A percentile compares a stretch with the other conserved stretches of the same genome.
These are phyloP conservation scores for Lecanosticta acicola DNA, from an alignment of 2,329 filamentous ascomycete species.

Conservation along the genomic window DNA sequence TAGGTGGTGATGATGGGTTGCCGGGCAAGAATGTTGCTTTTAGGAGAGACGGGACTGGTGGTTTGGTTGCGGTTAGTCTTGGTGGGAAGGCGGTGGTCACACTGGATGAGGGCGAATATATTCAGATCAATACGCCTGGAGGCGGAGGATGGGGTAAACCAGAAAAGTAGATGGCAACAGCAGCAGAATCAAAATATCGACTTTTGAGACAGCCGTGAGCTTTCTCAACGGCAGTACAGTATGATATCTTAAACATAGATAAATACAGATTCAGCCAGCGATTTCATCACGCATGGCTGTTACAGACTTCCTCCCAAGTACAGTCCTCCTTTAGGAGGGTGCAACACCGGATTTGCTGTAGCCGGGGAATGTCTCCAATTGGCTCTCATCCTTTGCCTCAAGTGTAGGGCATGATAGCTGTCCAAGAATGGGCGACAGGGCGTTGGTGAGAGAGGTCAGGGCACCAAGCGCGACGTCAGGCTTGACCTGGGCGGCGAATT, in stretches of 20 bases:
- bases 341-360: neutral
- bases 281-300: neutral
- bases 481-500: constrained; percentile 11
- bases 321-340: neutral
- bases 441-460: constrained; percentile 8
- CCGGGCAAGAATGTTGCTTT: constrained; percentile 29
- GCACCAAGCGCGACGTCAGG: constrained; percentile 9
- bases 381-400: constrained; percentile 2
- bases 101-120: constrained; percentile 18
- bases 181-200: neutral
- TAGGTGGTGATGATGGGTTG: constrained; percentile 30
- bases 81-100: constrained; percentile 20
- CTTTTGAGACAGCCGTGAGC: neutral
- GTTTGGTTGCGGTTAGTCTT: constrained; percentile 16
- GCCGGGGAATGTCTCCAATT: constrained; percentile 11
- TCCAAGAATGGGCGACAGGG: constrained; percentile 1
- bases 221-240: neutral
- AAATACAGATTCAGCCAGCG: neutral
- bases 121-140: constrained; percentile 28
- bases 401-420: constrained; percentile 9
- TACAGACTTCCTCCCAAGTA: neutral
- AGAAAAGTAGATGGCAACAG: too few relatives aligned
- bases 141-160: constrained; percentile 7
- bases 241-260: neutral
- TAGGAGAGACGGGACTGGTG: constrained; percentile 17